These are phyloP conservation scores for Panellus pusillus DNA, from an alignment of 768 basidiomycete genomes.

Conservation along the genomic window DNA sequence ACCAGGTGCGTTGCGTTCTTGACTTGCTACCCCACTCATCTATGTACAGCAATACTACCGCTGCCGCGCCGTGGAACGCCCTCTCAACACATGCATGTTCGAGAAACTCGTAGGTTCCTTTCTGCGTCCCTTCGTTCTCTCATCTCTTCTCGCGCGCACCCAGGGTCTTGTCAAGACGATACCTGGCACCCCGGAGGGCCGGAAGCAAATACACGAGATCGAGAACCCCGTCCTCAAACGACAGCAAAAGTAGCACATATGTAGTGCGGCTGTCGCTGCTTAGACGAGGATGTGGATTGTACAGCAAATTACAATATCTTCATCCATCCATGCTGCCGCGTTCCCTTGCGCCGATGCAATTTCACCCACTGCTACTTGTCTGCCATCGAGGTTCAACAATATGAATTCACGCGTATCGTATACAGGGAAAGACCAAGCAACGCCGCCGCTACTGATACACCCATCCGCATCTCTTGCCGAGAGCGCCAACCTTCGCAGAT, in stretches of 20 bases:
- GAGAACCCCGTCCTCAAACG: slow-evolving; percentile 79
- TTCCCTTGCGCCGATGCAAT: too few relatives aligned
- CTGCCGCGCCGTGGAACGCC: slow-evolving; percentile 86
- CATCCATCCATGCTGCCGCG: too few relatives aligned
- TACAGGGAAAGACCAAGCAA: too few relatives aligned
- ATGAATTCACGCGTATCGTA: too few relatives aligned
- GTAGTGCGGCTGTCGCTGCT: too few relatives aligned
- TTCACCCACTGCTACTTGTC: too few relatives aligned
- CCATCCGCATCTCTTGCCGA: too few relatives aligned
- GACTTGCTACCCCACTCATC: not conserved
- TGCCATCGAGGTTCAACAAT: too few relatives aligned
- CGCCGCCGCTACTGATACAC: too few relatives aligned
- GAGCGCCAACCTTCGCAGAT: too few relatives aligned
- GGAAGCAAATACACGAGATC: slow-evolving; percentile 87
- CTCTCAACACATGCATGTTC: slow-evolving; percentile 92
- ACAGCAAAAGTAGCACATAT: slow-evolving; percentile 87
- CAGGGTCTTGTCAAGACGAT: slow-evolving; percentile 92
- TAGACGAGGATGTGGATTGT: slow-evolving; percentile 5
- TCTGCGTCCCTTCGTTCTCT: not conserved
- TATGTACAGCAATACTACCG: slow-evolving; percentile 73
- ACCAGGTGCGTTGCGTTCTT: slow-evolving; percentile 62
- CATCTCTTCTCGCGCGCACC: not conserved
- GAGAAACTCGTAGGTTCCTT: slow-evolving; percentile 79
- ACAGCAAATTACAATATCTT: not conserved
- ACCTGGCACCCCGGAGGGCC: slow-evolving; percentile 81